Evolutionary conservation across 768 basidiomycete species (phyloP), one percentile per base, ranked within the genome.

Genomic region (Russula virescens): DNA sequence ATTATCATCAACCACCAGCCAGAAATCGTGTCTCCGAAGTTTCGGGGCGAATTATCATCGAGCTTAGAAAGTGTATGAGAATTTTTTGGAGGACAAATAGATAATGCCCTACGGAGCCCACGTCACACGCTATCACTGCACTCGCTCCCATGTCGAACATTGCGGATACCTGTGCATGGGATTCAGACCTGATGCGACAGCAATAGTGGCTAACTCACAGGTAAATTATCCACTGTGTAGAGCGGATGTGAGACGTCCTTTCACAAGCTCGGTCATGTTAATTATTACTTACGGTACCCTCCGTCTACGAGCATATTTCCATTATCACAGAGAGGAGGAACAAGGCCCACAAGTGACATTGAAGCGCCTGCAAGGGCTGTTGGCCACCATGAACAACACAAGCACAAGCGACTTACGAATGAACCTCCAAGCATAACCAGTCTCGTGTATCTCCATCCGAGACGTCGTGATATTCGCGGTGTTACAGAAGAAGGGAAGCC

Each of bases 401-500:
- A 18, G 50, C 49, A 16, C 16, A 28, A n/a, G 10, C 31, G 21
- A 70, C 80, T 68, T 71, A 91, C 92, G 89, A 58, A 92, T 91
- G 71, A 85, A 92, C 68, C 94, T 81, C 96, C 96, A 99, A 14
- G 97, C 96, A 76, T 98, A 98, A n/a, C 97, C 97, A 14, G 92
- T 91, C 68, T 95, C 90, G 69, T 99, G 97, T 47, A 98, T 87
- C 70, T 98, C 94, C 94, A 98, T 98, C 10, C 87, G 82, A 10
- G 94, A 97, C 49, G 91, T 92, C 56, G 88, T 94, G 73, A 99
- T 97, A 69, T 98, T 98, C 21, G 97, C 96, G 2, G 96, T 92
- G 69, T 98, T 98, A 75, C 94, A 97, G 75, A 96, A 98, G 77
- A 85, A 98, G 5, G 96, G 97, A 7, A 99, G 79, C 97, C 96